A percentile compares a stretch with the other conserved stretches of the same genome.
phyloP scores from a whole-genome alignment of 106 monocot genomes.

The Dendrobium officinale region DNA sequence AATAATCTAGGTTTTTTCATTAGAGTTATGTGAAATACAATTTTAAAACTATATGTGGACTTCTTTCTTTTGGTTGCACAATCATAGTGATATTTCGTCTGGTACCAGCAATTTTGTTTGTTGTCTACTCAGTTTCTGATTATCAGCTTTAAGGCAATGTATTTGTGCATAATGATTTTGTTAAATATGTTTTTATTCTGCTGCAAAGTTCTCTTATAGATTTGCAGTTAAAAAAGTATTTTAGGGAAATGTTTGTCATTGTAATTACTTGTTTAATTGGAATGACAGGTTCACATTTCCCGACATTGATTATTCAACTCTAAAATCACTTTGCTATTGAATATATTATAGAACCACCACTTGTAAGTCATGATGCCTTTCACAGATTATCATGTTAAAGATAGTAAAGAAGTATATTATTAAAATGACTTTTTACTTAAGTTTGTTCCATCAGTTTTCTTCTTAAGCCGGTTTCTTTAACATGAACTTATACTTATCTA shows the following conservation, averaged over 20 bases:
- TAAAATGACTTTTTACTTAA: neutral
- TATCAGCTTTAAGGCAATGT: neutral
- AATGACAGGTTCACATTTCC: too few relatives aligned
- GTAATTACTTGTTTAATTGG: neutral
- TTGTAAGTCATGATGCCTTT: too few relatives aligned
- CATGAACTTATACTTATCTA: neutral
- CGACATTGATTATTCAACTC: too few relatives aligned
- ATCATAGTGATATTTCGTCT: neutral
- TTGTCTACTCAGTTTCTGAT: neutral
- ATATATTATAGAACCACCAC: too few relatives aligned
- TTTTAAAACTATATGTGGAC: neutral
- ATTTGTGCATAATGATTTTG: slow-evolving; percentile 1
- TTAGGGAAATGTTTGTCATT: neutral
- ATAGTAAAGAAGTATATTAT: neutral
- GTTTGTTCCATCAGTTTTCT: neutral
- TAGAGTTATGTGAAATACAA: neutral
- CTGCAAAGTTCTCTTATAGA: neutral
- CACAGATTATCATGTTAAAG: too few relatives aligned
- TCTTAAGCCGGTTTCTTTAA: neutral
- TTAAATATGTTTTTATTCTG: neutral
- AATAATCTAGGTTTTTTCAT: neutral
- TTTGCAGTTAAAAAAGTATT: neutral
- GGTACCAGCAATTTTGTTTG: neutral
- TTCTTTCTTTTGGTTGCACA: neutral
- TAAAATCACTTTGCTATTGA: too few relatives aligned